phyloP scores from a whole-genome alignment of 371 early-diverging fungal genomes.

The Mucor racemosus region DNA sequence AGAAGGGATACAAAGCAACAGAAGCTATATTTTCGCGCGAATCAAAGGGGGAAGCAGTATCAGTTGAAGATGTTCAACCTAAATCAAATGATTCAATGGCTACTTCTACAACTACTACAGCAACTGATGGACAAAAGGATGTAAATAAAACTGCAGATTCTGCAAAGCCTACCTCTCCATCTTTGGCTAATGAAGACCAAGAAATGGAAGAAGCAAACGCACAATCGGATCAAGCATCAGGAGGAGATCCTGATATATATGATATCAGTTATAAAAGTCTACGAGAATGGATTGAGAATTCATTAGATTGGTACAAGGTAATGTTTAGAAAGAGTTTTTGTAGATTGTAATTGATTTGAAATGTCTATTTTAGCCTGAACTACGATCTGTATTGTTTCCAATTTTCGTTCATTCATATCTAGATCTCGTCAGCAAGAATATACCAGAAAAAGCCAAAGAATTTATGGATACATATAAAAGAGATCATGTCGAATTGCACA shows the following conservation, averaged over 20 bases:
- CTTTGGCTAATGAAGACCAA: neutral
- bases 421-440: conserved; percentile 75
- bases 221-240: conserved; percentile 6
- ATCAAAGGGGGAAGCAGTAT: conserved; percentile 30
- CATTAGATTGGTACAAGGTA: conserved; percentile 90
- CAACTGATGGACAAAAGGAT: neutral
- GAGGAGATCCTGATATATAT: conserved; percentile 76
- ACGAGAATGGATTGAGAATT: conserved; percentile 93
- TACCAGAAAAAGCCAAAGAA: conserved; percentile 64
- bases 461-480: conserved; percentile 79
- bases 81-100: neutral
- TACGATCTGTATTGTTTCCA: conserved; percentile 88
- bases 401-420: conserved; percentile 94
- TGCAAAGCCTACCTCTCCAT: conserved; percentile 1
- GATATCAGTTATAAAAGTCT: conserved; percentile 78
- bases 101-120: neutral
- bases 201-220: conserved; percentile 7
- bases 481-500: conserved; percentile 80
- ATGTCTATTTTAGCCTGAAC: conserved; percentile 68
- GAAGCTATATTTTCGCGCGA: conserved; percentile 37
- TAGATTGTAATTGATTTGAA: neutral
- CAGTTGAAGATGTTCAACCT: conserved; percentile 6
- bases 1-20: conserved; percentile 37
- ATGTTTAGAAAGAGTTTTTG: neutral
- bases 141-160: neutral